A percentile compares a stretch with the other conserved stretches of the same genome.
These are phyloP conservation scores for Fibroporia radiculosa DNA, from an alignment of 768 basidiomycete genomes.

Conservation along the genomic window DNA sequence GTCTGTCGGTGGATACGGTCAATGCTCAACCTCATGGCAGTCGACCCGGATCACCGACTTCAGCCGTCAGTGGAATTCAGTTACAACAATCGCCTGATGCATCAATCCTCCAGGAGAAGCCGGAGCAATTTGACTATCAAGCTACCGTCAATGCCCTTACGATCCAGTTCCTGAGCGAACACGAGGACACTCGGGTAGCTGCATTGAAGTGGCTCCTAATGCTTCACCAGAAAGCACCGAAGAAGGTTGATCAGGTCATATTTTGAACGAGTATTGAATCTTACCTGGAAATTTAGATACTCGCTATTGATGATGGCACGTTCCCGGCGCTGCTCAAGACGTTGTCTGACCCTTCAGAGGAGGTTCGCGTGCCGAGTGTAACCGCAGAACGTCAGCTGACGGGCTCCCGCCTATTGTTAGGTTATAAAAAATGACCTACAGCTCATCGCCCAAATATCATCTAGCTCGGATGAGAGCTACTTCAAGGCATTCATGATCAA, in stretches of 20 bases:
- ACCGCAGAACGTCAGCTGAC: background rate
- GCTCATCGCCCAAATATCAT: conserved; percentile 93
- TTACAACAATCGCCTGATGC: conserved; percentile 19
- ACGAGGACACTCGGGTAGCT: conserved; percentile 92
- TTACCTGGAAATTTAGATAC: too few species aligned
- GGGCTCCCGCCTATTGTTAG: conserved; percentile 28
- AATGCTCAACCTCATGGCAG: conserved; percentile 13
- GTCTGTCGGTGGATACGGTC: conserved; percentile 2
- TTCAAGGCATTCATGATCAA: conserved; percentile 96
- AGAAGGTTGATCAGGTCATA: conserved; percentile 50
- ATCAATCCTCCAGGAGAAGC: conserved; percentile 35
- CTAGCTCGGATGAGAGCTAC: conserved; percentile 90
- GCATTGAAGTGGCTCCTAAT: conserved; percentile 97
- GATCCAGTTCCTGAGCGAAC: conserved; percentile 91
- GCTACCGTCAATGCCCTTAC: conserved; percentile 89
- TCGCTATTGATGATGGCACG: conserved; percentile 94
- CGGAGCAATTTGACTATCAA: conserved; percentile 85
- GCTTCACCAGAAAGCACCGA: conserved; percentile 96
- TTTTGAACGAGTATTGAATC: background rate
- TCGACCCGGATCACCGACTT: conserved; percentile 27
- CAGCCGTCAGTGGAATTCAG: conserved; percentile 19
- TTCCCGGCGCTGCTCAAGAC: conserved; percentile 95
- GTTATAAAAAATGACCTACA: conserved; percentile 96
- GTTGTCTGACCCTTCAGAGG: conserved; percentile 92
- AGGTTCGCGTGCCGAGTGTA: conserved; percentile 37